Evolutionary conservation across 2,329 filamentous ascomycete species (phyloP).

Genomic region (Aspergillus tanneri): DNA sequence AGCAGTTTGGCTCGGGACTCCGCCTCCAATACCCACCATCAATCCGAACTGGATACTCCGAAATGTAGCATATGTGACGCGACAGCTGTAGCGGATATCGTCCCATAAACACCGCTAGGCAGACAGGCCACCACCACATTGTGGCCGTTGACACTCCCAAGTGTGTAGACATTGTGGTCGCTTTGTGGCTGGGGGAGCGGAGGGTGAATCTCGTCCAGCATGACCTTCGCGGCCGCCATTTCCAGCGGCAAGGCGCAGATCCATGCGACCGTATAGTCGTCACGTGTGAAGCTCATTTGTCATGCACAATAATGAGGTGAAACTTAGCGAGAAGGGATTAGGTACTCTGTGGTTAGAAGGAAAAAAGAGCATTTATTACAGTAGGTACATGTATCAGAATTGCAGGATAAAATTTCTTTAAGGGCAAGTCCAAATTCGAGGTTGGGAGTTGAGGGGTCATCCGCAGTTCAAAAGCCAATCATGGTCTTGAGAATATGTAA

Average conservation of each 20-base stretch:
- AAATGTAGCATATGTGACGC: conserved; percentile 29
- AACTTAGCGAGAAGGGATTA: too few relatives aligned
- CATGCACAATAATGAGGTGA: too few relatives aligned
- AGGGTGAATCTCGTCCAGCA: conserved; percentile 31
- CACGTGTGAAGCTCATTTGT: too few relatives aligned
- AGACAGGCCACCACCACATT: conserved; percentile 29
- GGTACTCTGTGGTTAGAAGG: too few relatives aligned
- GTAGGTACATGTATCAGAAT: too few relatives aligned
- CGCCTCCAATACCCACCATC: conserved; percentile 35
- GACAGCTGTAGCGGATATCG: conserved; percentile 22
- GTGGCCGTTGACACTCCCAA: conserved; percentile 24
- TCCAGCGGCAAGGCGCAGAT: conserved; percentile 33
- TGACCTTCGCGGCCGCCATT: conserved; percentile 26
- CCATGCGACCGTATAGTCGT: conserved; percentile 33
- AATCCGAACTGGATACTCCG: conserved; percentile 22
- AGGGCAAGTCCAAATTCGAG: too few relatives aligned
- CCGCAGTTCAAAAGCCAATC: too few relatives aligned
- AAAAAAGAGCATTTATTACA: too few relatives aligned
- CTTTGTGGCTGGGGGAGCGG: neutral
- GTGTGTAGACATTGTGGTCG: conserved; percentile 27
- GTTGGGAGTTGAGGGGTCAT: too few relatives aligned
- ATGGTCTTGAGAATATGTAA: too few relatives aligned
- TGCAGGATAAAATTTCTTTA: too few relatives aligned
- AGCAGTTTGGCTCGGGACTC: conserved; percentile 22
- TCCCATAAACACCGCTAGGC: conserved; percentile 22